Conservation (phyloP, 2,329 filamentous ascomycete species). For the Ceratocystis colombiana region DNA sequence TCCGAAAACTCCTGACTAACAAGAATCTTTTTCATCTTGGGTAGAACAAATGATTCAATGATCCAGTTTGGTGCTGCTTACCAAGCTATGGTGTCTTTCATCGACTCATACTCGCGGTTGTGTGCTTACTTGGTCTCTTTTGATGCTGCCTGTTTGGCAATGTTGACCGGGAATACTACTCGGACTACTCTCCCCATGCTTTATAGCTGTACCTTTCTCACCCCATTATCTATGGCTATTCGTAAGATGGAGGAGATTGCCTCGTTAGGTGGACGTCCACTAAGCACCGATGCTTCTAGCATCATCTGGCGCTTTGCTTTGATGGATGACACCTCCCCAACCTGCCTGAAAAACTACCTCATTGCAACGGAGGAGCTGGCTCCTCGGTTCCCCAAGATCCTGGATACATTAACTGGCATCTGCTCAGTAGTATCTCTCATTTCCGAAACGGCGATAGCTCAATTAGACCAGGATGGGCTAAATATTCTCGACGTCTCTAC, state of each 20-base stretch:
- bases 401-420: slow-evolving; percentile 8
- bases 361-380: not conserved
- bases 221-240: not conserved
- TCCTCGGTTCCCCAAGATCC: slow-evolving; percentile 15
- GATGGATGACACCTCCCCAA: not conserved
- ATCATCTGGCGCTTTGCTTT: slow-evolving; percentile 6
- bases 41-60: slow-evolving; percentile 2
- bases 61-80: slow-evolving; percentile 1
- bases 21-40: not conserved
- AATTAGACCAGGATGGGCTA: not conserved
- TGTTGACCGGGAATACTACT: not conserved
- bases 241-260: slow-evolving; percentile 10
- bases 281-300: not conserved
- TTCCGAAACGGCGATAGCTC: not conserved
- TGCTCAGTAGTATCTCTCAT: not conserved
- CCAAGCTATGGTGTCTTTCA: slow-evolving; percentile 31
- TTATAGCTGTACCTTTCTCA: slow-evolving; percentile 2
- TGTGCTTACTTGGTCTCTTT: slow-evolving; percentile 44
- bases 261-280: not conserved
- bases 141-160: slow-evolving; percentile 33
- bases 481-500: not conserved
- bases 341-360: slow-evolving; percentile 1
- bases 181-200: not conserved
- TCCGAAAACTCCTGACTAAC: not conserved
- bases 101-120: slow-evolving; percentile 39